Base-by-base conservation (phyloP, 2,329 filamentous ascomycete genomes). In the Helicocarpus griseus region DNA sequence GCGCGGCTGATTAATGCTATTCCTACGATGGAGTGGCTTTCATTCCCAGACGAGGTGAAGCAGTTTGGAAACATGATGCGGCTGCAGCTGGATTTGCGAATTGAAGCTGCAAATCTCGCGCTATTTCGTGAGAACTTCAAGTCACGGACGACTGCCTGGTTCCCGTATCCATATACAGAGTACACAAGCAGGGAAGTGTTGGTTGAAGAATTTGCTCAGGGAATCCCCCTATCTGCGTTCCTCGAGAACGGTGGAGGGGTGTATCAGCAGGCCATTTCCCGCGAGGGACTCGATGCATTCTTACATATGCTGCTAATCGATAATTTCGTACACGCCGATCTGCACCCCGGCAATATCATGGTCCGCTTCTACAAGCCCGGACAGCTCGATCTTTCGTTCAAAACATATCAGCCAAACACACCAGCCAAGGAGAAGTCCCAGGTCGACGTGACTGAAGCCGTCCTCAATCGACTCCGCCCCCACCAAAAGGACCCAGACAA, bases 51-150 rank as follows among this genome's bases (percentile, higher is more conserved):
- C 59, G 93, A 98, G 66, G 93, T 97, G 2, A 72, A 77, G 13
- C 89, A 97, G 63, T 98, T 98, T 63, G 91, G 90, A 22, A 87
- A 94, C 65, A 98, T 98, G 93, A 98, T 98, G 93, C 85, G 85
- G 61, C 75, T 97, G n/a, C 93, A 98, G 66, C 77, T 98, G 2
- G 93, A 98, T 68, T 77, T 98, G 33, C 85, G 93, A 49, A 97
- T 97, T 54, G 93, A 98, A 68, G 86, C 89, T 1, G 86, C 90
- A 35, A 98, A 98, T 61, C 75, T 98, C 2, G 67, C 84, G 21
- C 82, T 85, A 13, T 97, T 98, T 74, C 83, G 93, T 49, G 84
- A 85, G 61, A 88, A 96, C 65, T 98, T 98, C 75, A 87, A 85
- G 61, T 80, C 89, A 53, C 81, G 93, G 41, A 86, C 86, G 2